A percentile compares a stretch with the other conserved stretches of the same genome.
Conservation (phyloP, 441 rosid genomes). For the Syzygium malaccense region DNA sequence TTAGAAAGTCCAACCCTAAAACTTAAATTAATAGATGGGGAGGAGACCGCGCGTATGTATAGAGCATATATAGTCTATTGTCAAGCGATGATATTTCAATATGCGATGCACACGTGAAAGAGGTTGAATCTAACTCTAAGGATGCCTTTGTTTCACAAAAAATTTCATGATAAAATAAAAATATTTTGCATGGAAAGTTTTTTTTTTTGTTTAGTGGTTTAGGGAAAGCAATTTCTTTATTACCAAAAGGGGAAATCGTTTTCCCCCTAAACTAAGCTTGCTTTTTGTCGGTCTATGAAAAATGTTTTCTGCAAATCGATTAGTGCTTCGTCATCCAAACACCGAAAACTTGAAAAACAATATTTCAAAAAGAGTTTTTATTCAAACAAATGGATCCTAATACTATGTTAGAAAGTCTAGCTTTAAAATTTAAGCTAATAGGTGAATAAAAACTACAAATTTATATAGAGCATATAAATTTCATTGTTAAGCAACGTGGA, state of each 20-base stretch:
- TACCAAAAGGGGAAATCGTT: neutral
- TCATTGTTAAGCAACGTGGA: too few relatives aligned
- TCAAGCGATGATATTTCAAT: neutral
- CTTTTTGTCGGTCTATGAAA: neutral
- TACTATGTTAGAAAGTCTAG: neutral
- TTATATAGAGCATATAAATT: neutral
- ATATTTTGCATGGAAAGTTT: neutral
- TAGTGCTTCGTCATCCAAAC: neutral
- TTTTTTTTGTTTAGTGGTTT: neutral
- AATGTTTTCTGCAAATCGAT: neutral
- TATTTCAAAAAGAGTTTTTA: neutral
- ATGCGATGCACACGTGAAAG: accelerated
- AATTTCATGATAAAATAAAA: neutral
- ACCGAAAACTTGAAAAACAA: accelerated
- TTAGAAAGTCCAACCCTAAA: neutral
- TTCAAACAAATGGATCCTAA: neutral
- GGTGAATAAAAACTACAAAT: neutral
- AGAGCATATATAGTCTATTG: neutral
- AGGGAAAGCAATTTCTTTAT: neutral
- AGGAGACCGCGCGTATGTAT: neutral
- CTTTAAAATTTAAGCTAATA: neutral
- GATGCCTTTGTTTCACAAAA: neutral
- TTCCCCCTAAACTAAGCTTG: neutral
- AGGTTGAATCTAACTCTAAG: neutral
- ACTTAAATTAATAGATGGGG: neutral